These are phyloP conservation scores for Flueggea neowawraea DNA, from an alignment of 441 rosid species.

Conservation along the genomic window DNA sequence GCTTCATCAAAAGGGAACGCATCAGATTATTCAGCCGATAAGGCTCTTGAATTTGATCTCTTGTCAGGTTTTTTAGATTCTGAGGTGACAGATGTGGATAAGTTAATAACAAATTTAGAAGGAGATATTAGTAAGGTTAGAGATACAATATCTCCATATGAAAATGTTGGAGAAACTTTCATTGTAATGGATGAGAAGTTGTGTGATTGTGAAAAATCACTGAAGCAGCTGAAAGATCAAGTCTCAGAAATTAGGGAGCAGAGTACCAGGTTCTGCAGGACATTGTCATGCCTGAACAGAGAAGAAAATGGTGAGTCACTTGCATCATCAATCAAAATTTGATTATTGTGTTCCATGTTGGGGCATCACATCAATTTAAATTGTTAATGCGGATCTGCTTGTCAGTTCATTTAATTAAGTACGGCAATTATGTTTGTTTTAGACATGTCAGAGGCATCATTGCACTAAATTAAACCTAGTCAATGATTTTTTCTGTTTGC, in stretches of 20 bases:
- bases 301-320: conserved; percentile 45
- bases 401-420: too few relatives aligned
- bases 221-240: conserved; percentile 53
- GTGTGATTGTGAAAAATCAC: conserved; percentile 45
- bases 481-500: too few relatives aligned
- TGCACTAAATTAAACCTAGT: too few relatives aligned
- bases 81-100: conserved; percentile 63
- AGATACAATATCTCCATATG: conserved; percentile 41
- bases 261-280: conserved; percentile 53
- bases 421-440: too few relatives aligned
- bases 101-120: conserved; percentile 34
- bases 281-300: conserved; percentile 39
- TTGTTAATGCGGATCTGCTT: not conserved
- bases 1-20: conserved; percentile 29
- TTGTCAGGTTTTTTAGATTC: conserved; percentile 64
- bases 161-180: conserved; percentile 42
- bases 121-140: conserved; percentile 32
- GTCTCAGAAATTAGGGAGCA: conserved; percentile 66
- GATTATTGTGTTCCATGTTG: not conserved
- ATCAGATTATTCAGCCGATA: conserved; percentile 35
- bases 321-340: not conserved
- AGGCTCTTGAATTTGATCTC: conserved; percentile 66
- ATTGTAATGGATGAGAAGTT: conserved; percentile 58
- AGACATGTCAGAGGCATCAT: too few relatives aligned
- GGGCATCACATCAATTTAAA: too few relatives aligned